Evolutionary conservation across 495 filamentous ascomycete genomes (phyloP).

Genomic region (Neurospora sp.): DNA sequence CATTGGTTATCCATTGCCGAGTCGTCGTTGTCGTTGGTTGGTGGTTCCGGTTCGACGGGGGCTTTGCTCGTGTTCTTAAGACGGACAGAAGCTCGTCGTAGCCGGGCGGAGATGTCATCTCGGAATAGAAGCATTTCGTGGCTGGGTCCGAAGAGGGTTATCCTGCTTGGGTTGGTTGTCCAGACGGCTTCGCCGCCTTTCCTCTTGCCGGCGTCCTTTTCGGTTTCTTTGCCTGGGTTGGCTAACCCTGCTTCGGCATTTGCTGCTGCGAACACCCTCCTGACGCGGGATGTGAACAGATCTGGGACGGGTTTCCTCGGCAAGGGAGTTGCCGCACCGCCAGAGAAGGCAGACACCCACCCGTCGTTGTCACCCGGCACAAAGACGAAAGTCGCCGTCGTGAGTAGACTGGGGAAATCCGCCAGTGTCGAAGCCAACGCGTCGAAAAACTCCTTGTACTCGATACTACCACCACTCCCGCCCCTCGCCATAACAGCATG

Average conservation of each 20-base stretch:
- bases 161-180: slow-evolving; percentile 74
- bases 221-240: neutral
- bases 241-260: slow-evolving; percentile 47
- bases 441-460: slow-evolving; percentile 93
- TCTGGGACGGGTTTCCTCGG: slow-evolving; percentile 71
- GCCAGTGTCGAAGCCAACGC: slow-evolving; percentile 69
- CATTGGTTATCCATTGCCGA: slow-evolving; percentile 17
- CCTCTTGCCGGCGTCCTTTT: slow-evolving; percentile 36
- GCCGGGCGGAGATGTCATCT: slow-evolving; percentile 69
- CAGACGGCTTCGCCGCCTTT: slow-evolving; percentile 63
- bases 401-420: slow-evolving; percentile 77
- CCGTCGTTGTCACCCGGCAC: slow-evolving; percentile 94
- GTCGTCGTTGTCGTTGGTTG: slow-evolving; percentile 16
- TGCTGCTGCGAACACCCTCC: slow-evolving; percentile 65
- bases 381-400: slow-evolving; percentile 73
- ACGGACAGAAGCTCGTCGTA: slow-evolving; percentile 63
- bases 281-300: slow-evolving; percentile 74
- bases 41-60: slow-evolving; percentile 1
- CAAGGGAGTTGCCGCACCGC: slow-evolving; percentile 65
- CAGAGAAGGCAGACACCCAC: slow-evolving; percentile 77
- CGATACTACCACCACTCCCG: slow-evolving; percentile 64
- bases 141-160: slow-evolving; percentile 72
- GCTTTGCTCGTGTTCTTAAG: slow-evolving; percentile 30
- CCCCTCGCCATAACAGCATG: slow-evolving; percentile 62
- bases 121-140: slow-evolving; percentile 80